A percentile compares a stretch with the other conserved stretches of the same genome.
phyloP scores from a whole-genome alignment of 208 protist species.

The Ichthyophonus hoferi region DNA sequence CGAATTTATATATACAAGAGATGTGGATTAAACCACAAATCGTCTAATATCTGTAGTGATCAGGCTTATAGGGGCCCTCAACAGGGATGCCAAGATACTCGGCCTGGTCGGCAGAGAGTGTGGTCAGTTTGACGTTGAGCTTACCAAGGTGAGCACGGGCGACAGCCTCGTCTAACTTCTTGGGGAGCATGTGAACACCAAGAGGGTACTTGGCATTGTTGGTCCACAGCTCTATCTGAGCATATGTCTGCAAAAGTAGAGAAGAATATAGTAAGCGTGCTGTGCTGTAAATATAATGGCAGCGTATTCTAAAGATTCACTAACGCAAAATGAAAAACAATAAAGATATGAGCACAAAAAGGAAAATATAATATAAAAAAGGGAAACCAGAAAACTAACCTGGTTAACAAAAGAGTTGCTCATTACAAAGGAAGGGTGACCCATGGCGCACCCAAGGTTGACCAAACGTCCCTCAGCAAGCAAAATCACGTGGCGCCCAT shows the following conservation, averaged over 20 bases:
- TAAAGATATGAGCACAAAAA: too few relatives aligned
- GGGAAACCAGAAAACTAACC: too few relatives aligned
- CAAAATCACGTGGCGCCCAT: slow-evolving; percentile 87
- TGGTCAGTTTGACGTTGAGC: slow-evolving; percentile 93
- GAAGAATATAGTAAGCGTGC: too few relatives aligned
- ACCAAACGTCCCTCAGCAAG: slow-evolving; percentile 92
- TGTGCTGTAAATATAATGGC: too few relatives aligned
- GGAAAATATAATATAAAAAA: too few relatives aligned
- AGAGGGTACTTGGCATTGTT: slow-evolving; percentile 84
- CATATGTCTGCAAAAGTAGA: slow-evolving; percentile 60
- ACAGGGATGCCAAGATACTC: slow-evolving; percentile 92
- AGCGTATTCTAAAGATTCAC: too few relatives aligned
- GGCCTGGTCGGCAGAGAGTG: slow-evolving; percentile 85
- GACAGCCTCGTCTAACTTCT: slow-evolving; percentile 97
- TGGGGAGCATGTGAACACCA: slow-evolving; percentile 95
- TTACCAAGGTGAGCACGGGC: slow-evolving; percentile 92
- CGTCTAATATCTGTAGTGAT: slow-evolving; percentile 96
- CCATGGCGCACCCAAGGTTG: slow-evolving; percentile 98
- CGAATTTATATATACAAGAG: too few relatives aligned
- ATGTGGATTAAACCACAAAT: too few relatives aligned
- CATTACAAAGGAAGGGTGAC: slow-evolving; percentile 99
- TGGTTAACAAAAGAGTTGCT: slow-evolving; percentile 99
- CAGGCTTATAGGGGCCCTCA: slow-evolving; percentile 94
- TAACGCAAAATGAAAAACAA: too few relatives aligned
- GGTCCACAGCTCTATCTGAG: slow-evolving; percentile 96